Conservation (phyloP, 2,329 filamentous ascomycete genomes). For the Fusarium oligoseptatum region DNA sequence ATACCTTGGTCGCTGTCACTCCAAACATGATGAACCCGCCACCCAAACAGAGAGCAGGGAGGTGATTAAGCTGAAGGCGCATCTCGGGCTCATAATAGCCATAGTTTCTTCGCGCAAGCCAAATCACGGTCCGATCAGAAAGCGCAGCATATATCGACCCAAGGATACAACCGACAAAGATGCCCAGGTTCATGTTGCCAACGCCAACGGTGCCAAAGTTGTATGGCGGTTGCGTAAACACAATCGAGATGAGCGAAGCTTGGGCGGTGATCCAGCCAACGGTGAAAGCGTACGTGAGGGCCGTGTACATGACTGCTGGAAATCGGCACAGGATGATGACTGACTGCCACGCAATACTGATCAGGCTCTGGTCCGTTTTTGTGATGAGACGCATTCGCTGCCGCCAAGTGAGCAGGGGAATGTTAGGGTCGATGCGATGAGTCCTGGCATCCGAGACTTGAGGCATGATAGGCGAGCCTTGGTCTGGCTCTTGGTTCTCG, state of each 20-base stretch:
- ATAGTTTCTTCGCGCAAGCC: constrained; percentile 52
- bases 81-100: constrained; percentile 60
- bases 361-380: constrained; percentile 27
- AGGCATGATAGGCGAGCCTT: background rate
- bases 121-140: constrained; percentile 52
- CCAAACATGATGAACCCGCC: constrained; percentile 55
- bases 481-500: background rate
- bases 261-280: constrained; percentile 53
- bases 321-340: constrained; percentile 38
- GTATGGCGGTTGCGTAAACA: constrained; percentile 50
- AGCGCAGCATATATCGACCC: constrained; percentile 53
- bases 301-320: constrained; percentile 54
- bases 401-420: constrained; percentile 18
- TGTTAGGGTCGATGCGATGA: background rate
- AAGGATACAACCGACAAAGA: constrained; percentile 53
- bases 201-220: constrained; percentile 40
- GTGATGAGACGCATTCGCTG: constrained; percentile 29
- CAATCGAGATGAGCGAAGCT: constrained; percentile 47
- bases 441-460: background rate
- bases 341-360: constrained; percentile 9
- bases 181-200: constrained; percentile 40
- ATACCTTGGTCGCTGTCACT: constrained; percentile 48
- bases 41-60: constrained; percentile 49
- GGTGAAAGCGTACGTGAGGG: constrained; percentile 52
- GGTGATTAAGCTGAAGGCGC: constrained; percentile 48